A percentile compares a stretch with the other conserved stretches of the same genome.
phyloP scores from a whole-genome alignment of 768 basidiomycete genomes.

The Serendipita sp. region DNA sequence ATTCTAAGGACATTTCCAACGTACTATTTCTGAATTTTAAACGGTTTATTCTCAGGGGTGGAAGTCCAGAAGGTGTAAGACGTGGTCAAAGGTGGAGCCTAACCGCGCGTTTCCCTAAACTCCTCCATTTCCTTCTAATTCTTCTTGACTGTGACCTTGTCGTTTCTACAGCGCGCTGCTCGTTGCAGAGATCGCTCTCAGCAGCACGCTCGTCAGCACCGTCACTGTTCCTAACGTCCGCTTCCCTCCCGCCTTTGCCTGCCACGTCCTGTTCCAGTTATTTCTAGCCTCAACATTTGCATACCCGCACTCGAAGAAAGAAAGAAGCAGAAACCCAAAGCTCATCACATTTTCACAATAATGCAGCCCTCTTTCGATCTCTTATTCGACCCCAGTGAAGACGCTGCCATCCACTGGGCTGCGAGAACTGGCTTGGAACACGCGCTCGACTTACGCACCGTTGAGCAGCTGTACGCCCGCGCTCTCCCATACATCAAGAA shows the following conservation, averaged over 20 bases:
- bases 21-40: too few species aligned
- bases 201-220: background rate
- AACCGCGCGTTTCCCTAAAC: background rate
- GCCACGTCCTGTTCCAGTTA: background rate
- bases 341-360: background rate
- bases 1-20: too few species aligned
- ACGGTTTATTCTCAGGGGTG: too few species aligned
- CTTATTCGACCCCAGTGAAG: constrained; percentile 4
- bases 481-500: constrained; percentile 2
- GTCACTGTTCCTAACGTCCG: background rate
- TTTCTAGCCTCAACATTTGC: background rate
- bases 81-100: too few species aligned
- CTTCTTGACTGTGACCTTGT: background rate
- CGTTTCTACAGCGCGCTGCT: background rate
- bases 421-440: constrained; percentile 2
- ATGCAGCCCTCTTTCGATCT: constrained; percentile 1
- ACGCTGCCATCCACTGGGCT: constrained; percentile 5
- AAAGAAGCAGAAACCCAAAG: too few species aligned
- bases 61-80: too few species aligned
- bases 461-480: constrained; percentile 5
- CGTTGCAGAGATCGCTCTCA: background rate
- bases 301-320: too few species aligned
- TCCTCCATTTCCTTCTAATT: background rate
- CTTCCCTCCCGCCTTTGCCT: background rate
- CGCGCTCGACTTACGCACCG: background rate